Percentiles rank a stretch among this genome's conserved stretches.
phyloP scores from a whole-genome alignment of 1,139 yeast genomes.

The Suhomyces bolitotheri region DNA sequence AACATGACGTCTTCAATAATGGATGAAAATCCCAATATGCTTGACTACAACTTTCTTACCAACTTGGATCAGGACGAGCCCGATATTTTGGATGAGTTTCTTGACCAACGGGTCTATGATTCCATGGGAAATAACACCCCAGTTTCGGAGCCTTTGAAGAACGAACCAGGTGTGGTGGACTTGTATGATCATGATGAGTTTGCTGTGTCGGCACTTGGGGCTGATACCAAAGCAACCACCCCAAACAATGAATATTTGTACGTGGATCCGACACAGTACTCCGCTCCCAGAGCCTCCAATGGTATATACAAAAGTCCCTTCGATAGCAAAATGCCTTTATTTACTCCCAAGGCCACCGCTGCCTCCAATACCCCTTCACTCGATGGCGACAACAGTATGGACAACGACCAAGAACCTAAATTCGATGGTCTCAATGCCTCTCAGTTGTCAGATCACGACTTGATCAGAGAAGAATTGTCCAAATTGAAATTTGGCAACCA shows the following conservation, averaged over 20 bases:
- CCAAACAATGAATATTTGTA: slow-evolving; percentile 26
- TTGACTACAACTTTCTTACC: slow-evolving; percentile 17
- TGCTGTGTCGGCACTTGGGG: neutral
- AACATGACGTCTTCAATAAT: slow-evolving; percentile 18
- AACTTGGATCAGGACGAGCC: slow-evolving; percentile 30
- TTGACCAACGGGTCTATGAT: slow-evolving; percentile 58
- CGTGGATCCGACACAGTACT: slow-evolving; percentile 21
- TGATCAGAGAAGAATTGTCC: slow-evolving; percentile 52
- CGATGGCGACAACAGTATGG: slow-evolving; percentile 1
- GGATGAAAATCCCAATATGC: slow-evolving; percentile 17
- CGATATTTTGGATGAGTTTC: slow-evolving; percentile 54
- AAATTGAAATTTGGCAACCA: slow-evolving; percentile 58
- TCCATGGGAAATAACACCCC: slow-evolving; percentile 32
- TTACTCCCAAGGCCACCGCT: neutral
- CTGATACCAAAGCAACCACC: slow-evolving; percentile 5
- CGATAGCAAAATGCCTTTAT: slow-evolving; percentile 6
- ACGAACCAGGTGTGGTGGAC: slow-evolving; percentile 17
- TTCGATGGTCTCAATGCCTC: neutral
- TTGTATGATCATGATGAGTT: slow-evolving; percentile 1
- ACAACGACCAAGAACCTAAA: neutral
- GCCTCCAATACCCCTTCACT: slow-evolving; percentile 2
- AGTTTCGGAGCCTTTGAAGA: slow-evolving; percentile 8
- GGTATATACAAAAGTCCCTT: slow-evolving; percentile 21
- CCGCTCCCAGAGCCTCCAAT: slow-evolving; percentile 8
- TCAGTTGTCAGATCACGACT: slow-evolving; percentile 41